Conservation (phyloP, 306 rosid species). For the Quercus ilex region DNA sequence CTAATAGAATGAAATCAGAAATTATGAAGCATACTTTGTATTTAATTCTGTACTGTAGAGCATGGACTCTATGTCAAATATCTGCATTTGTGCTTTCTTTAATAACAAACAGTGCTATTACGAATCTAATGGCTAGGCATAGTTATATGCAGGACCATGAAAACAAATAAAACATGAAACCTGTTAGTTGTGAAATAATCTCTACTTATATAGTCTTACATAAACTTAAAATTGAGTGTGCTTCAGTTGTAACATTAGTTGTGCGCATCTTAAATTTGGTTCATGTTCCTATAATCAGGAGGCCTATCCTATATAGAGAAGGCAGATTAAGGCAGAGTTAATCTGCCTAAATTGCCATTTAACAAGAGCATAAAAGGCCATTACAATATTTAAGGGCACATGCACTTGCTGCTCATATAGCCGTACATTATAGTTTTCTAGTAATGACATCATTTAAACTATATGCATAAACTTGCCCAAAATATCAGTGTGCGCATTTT, state of each 20-base stretch:
- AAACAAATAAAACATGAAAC: background rate
- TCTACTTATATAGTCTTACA: background rate
- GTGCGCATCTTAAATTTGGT: background rate
- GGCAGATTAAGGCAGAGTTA: no score
- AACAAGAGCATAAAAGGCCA: background rate
- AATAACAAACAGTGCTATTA: background rate
- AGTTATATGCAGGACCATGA: background rate
- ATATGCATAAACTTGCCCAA: background rate
- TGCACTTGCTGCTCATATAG: background rate
- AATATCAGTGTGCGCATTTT: background rate
- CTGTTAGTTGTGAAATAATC: background rate
- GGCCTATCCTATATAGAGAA: background rate
- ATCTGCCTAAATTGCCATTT: background rate
- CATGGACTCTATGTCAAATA: background rate
- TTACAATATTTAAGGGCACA: background rate
- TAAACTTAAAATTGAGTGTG: background rate
- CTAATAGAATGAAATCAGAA: background rate
- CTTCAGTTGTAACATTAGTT: background rate
- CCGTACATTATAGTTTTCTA: background rate
- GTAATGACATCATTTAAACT: background rate
- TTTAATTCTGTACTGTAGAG: background rate
- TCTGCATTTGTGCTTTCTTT: background rate
- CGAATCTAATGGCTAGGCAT: background rate
- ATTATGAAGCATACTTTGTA: background rate
- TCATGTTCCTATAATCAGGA: background rate